Base-by-base conservation (phyloP, 768 basidiomycete species). In the Lentinula guzmanii region DNA sequence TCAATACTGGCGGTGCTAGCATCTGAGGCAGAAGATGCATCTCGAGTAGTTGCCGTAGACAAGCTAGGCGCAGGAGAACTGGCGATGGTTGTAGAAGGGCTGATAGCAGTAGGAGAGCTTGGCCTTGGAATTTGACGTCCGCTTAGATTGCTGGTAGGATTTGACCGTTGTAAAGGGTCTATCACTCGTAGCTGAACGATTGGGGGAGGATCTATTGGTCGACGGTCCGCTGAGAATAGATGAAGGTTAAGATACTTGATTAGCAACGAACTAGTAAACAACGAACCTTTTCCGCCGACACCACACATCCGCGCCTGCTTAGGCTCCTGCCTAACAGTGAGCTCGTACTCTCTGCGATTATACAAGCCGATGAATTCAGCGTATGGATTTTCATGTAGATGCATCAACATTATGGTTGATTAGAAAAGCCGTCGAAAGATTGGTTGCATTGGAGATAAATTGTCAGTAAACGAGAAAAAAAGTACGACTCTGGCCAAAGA, bases 141-240 rank as follows among this genome's bases (percentile, higher is more conserved):
- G 51, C 16, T 34, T 39, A 33, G 8, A 48, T 48, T 48, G 21
- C 39, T 24, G 0, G 39, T 18, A 3, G 37, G 10, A 28, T 56
- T 42, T 7, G 55, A 28, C 18, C 42, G 39, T 35, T 33, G 37
- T 4, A 43, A 57, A n/a, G 84, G 86, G 75, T 94, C 90, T 66
- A 92, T 79, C 59, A 97, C 91, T 59, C 90, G 86, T 7, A 98
- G 85, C 72, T 96, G 93, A n/a, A 98, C 87, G 75, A 98, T 95
- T 16, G 95, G 95, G 1, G 95, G 94, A 0, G 95, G 95, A 78
- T 98, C 95, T 70, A 98, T 94, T 2, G 95, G 95, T 41, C 95
- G 82, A n/a, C 95, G 84, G 81, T 96, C 95, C 60, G 93, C 94
- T 90, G 75, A 56, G 61, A 60, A 61, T 10, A 10, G 46, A 50